phyloP scores from a whole-genome alignment of 192 early-diverging fungal genomes.

The Podochytrium sp. region DNA sequence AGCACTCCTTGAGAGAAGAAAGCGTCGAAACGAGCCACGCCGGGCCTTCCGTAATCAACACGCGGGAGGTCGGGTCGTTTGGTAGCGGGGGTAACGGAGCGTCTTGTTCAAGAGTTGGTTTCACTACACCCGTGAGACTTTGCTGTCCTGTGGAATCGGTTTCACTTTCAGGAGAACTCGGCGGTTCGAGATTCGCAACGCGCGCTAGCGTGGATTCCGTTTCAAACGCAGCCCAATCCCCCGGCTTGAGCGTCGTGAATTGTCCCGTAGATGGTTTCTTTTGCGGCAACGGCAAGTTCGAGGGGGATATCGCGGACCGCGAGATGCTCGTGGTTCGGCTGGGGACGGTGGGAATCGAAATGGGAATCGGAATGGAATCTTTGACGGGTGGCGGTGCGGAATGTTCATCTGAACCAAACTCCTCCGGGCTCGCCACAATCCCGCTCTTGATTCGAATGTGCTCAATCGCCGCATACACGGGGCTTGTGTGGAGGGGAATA shows the following conservation, averaged over 20 bases:
- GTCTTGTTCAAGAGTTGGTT: not conserved
- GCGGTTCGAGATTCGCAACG: too few relatives aligned
- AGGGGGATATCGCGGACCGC: too few relatives aligned
- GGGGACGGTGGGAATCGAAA: not conserved
- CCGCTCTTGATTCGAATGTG: not conserved
- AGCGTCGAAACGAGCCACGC: conserved; percentile 19
- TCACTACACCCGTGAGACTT: not conserved
- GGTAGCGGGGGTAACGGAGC: not conserved
- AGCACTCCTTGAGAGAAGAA: conserved; percentile 23
- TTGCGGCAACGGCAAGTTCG: not conserved
- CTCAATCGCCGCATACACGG: not conserved
- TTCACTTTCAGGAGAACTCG: not conserved
- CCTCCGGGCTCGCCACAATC: not conserved
- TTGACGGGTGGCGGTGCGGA: not conserved
- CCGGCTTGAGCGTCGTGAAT: not conserved
- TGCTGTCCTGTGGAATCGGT: not conserved
- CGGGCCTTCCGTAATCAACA: conserved; percentile 9
- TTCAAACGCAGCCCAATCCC: too few relatives aligned
- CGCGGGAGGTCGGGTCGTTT: not conserved
- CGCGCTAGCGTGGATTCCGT: too few relatives aligned
- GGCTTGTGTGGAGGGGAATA: not conserved
- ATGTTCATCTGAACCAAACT: not conserved
- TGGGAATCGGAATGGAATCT: not conserved
- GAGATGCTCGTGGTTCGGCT: not conserved
- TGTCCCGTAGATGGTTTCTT: not conserved